Evolutionary conservation across 2,329 filamentous ascomycete species (phyloP).

Genomic region (Lecanicillium sp.): DNA sequence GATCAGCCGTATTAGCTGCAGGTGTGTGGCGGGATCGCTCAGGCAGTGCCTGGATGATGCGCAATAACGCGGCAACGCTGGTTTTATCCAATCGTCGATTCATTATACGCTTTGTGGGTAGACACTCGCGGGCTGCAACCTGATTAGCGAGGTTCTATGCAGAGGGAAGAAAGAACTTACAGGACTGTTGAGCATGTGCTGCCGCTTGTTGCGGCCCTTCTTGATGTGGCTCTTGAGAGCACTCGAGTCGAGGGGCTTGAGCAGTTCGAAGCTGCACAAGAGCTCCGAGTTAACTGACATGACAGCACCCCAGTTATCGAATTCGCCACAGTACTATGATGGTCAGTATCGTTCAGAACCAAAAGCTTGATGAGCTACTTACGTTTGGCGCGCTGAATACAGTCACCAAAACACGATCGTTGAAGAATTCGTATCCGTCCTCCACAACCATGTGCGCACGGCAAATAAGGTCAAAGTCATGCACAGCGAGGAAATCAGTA

Average conservation of each 20-base stretch:
- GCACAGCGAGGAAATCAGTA: conserved; percentile 85
- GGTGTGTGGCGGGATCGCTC: too few relatives aligned
- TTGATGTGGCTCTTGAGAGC: conserved; percentile 98
- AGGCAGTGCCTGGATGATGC: too few relatives aligned
- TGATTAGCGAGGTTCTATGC: conserved; percentile 16
- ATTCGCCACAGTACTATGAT: conserved; percentile 87
- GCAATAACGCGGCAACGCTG: background rate
- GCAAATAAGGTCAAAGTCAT: conserved; percentile 96
- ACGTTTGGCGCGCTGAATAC: conserved; percentile 98
- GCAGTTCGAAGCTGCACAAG: conserved; percentile 91
- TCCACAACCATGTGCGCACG: conserved; percentile 99
- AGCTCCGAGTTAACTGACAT: conserved; percentile 96
- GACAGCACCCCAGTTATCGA: conserved; percentile 97
- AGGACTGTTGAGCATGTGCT: conserved; percentile 93
- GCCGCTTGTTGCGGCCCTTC: conserved; percentile 89
- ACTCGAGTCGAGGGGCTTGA: conserved; percentile 93
- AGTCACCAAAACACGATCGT: conserved; percentile 87
- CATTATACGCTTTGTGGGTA: conserved; percentile 50
- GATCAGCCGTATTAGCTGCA: too few relatives aligned
- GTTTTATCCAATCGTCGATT: background rate
- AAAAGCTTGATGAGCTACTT: conserved; percentile 35
- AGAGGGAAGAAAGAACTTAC: conserved; percentile 51
- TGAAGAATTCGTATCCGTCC: conserved; percentile 98
- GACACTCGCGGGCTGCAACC: conserved; percentile 45
- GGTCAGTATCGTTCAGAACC: conserved; percentile 21